These are phyloP conservation scores for Magnaporthales sp. DNA, from an alignment of 2,329 filamentous ascomycete species.

Conservation along the genomic window DNA sequence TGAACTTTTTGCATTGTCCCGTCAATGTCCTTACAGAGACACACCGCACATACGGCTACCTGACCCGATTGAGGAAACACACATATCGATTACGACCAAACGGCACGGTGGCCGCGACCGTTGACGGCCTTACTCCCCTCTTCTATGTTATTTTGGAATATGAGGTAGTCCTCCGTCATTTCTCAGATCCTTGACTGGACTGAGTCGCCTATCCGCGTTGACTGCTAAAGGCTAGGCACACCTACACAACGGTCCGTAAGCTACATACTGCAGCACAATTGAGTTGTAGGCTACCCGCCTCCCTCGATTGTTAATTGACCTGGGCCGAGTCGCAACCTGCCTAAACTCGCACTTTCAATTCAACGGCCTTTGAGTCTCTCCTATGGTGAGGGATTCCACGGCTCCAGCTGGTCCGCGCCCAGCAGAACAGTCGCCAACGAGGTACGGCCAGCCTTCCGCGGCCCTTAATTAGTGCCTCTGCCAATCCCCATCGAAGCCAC, in stretches of 20 bases:
- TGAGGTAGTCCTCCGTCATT: conserved; percentile 47
- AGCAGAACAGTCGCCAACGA: conserved; percentile 47
- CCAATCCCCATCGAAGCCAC: conserved; percentile 3
- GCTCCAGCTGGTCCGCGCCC: conserved; percentile 51
- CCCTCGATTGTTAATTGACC: conserved; percentile 1
- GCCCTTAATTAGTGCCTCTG: conserved; percentile 2
- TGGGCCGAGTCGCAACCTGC: conserved; percentile 1
- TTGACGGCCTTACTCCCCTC: not conserved
- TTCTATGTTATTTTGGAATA: conserved; percentile 28
- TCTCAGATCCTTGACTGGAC: conserved; percentile 55
- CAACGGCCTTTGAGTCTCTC: conserved; percentile 12
- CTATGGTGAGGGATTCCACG: conserved; percentile 47
- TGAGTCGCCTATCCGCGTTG: conserved; percentile 17
- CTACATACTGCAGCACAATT: not conserved
- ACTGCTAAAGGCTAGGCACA: not conserved
- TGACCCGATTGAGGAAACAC: not conserved
- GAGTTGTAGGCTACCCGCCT: not conserved
- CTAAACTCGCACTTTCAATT: not conserved
- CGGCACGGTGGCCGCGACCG: not conserved
- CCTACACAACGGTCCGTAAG: not conserved
- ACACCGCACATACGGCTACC: not conserved
- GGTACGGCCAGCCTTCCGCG: conserved; percentile 31
- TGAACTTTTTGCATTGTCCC: not conserved
- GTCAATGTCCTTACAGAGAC: not conserved
- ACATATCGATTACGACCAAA: not conserved